Conservation (phyloP, 768 basidiomycete species). For the Cytidiella melzeri region DNA sequence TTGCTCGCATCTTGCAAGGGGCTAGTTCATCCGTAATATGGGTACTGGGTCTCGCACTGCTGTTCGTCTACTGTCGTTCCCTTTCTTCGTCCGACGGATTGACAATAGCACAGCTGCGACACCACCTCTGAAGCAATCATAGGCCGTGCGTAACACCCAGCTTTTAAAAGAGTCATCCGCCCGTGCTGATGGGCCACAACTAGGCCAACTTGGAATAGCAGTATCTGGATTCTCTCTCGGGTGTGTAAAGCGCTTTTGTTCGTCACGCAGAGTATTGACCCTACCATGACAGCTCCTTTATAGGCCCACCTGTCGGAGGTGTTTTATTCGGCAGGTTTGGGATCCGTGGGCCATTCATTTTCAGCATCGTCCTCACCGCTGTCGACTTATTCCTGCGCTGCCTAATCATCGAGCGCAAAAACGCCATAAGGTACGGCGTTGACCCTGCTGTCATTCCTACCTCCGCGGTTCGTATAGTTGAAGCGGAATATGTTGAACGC, state of each 20-base stretch:
- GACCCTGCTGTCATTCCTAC: constrained; percentile 15
- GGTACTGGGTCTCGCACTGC: constrained; percentile 33
- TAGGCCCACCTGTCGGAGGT: constrained; percentile 35
- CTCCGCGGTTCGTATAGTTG: too few species aligned
- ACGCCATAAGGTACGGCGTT: constrained; percentile 27
- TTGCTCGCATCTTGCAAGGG: constrained; percentile 35
- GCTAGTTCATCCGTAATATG: constrained; percentile 35
- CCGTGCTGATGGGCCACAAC: too few species aligned
- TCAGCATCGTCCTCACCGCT: constrained; percentile 27
- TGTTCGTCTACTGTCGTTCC: constrained; percentile 17
- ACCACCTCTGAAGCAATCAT: constrained; percentile 28
- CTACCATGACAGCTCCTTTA: constrained; percentile 21
- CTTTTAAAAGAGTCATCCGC: too few species aligned
- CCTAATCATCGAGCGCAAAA: constrained; percentile 32
- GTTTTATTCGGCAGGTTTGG: constrained; percentile 31
- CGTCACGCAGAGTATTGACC: background rate
- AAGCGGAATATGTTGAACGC: too few species aligned
- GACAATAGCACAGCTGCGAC: constrained; percentile 26
- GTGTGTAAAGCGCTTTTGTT: constrained; percentile 13
- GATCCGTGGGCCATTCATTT: constrained; percentile 33
- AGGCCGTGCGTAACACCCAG: constrained; percentile 24
- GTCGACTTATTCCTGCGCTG: constrained; percentile 32
- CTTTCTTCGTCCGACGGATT: background rate
- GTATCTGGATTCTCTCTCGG: constrained; percentile 35
- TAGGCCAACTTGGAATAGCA: constrained; percentile 35